Evolutionary conservation across 202 grass and related monocot species (phyloP), one percentile per base, ranked within the genome.

Genomic region (Saccharum hybrid): DNA sequence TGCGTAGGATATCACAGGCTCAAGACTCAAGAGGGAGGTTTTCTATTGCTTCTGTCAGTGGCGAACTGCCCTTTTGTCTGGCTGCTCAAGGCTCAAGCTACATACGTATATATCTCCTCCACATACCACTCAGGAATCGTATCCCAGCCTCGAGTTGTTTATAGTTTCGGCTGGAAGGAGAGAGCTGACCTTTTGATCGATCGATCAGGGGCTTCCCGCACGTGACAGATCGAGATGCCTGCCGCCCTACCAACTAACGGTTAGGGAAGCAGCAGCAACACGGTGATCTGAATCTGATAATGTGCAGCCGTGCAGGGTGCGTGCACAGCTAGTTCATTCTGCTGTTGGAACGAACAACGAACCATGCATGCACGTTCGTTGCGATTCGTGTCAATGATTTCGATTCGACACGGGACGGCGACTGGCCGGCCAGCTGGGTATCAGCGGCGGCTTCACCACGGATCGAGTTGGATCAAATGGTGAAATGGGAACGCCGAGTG

Each of bases 161-260:
- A 76, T 7, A 34, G 45, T 23, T 65, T 26, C 6, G 31, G 18
- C 11, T 8, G 6, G 33, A n/a, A 42, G 6, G 6, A 23, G 18
- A 78, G 70, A 65, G 82, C 66, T 85, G 82, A 81, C 77, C 43
- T 82, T 89, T 65, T 18, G 41, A 52, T 79, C 33, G 9, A 38
- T 76, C 10, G 26, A 57, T 69, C 12, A 59, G n/a, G 34, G 45
- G n/a, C 3, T 10, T 4, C 10, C 59, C 22, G 21, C 64, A 77
- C 78, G 65, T 85, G 77, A 76, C 57, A 21, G 43, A 65, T 59
- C 38, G 61, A 74, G 63, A 80, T 68, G 19, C 40, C 9, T 36
- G 39, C 26, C 22, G 10, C 11, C 30, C 30, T 22, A 46, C 68
- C 42, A 72, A 41, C 41, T 15, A 11, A 78, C 74, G 73, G 56